phyloP scores from a whole-genome alignment of 306 rosid species.

The Casuarina equisetifolia region DNA sequence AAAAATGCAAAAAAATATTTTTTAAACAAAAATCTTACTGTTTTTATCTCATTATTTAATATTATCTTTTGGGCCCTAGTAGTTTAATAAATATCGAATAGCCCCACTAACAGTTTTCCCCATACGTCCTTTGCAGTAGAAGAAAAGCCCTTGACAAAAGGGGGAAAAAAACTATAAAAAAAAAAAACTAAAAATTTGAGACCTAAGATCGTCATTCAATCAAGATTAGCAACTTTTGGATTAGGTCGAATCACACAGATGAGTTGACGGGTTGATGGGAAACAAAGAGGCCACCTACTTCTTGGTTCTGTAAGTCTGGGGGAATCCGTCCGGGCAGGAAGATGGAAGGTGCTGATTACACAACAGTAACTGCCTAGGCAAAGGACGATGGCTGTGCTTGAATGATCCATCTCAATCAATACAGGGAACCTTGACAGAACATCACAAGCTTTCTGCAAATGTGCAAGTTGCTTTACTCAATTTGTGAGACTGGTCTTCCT shows the following conservation, averaged over 20 bases:
- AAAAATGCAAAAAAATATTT: too few relatives aligned
- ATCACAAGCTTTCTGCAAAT: not conserved
- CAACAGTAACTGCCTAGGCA: not conserved
- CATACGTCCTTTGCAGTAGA: too few relatives aligned
- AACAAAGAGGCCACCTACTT: not conserved
- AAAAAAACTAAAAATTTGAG: too few relatives aligned
- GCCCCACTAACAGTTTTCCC: too few relatives aligned
- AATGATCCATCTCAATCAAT: slow-evolving; percentile 11
- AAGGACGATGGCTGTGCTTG: not conserved
- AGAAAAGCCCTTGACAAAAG: not conserved
- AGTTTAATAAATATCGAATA: too few relatives aligned
- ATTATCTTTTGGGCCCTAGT: too few relatives aligned
- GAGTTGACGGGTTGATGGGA: not conserved
- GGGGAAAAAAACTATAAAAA: too few relatives aligned
- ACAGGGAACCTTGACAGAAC: not conserved
- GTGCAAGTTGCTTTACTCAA: not conserved
- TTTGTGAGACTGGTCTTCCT: too few relatives aligned
- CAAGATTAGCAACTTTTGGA: not conserved
- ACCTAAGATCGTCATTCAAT: not conserved
- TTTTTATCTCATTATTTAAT: too few relatives aligned
- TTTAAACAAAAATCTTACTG: too few relatives aligned
- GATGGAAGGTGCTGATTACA: not conserved
- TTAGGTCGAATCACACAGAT: not conserved
- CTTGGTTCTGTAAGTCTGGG: not conserved
- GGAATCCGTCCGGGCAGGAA: not conserved